These are phyloP conservation scores for Heterobasidion annosum DNA, from an alignment of 1,284 basidiomycete genomes.

Conservation along the genomic window DNA sequence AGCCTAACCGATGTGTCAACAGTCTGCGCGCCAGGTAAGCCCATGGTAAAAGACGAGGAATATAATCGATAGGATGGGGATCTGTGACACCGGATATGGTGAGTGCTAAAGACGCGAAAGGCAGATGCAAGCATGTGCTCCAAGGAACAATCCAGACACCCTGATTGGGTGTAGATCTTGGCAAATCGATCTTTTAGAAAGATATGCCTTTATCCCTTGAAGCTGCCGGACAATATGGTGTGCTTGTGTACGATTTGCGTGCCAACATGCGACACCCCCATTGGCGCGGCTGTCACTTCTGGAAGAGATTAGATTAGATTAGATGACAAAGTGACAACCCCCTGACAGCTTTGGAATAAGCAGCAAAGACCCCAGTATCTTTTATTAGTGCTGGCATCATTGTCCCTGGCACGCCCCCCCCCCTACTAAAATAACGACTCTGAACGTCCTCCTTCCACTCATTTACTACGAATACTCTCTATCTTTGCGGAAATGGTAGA, in stretches of 20 bases:
- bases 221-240: no score
- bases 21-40: conserved; percentile 29
- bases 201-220: no score
- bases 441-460: not conserved
- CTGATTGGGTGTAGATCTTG: not conserved
- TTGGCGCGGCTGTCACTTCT: no score
- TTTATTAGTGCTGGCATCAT: not conserved
- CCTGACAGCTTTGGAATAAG: not conserved
- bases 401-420: not conserved
- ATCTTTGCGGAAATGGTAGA: conserved; percentile 43
- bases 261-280: no score
- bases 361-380: no score
- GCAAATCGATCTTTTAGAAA: no score
- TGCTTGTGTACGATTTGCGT: no score
- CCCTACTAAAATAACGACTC: not conserved
- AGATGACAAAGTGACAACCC: not conserved
- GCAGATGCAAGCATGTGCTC: conserved; percentile 8
- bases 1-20: conserved; percentile 60
- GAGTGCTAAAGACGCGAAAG: not conserved
- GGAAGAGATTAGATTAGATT: not conserved
- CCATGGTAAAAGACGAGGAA: conserved; percentile 16
- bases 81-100: conserved; percentile 2
- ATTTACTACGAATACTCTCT: conserved; percentile 18
- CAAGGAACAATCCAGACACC: not conserved
- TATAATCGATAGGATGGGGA: not conserved